A percentile compares a stretch with the other conserved stretches of the same genome.
These are phyloP conservation scores for Theobroma cacao DNA, from an alignment of 345 rosid genomes.

Conservation along the genomic window DNA sequence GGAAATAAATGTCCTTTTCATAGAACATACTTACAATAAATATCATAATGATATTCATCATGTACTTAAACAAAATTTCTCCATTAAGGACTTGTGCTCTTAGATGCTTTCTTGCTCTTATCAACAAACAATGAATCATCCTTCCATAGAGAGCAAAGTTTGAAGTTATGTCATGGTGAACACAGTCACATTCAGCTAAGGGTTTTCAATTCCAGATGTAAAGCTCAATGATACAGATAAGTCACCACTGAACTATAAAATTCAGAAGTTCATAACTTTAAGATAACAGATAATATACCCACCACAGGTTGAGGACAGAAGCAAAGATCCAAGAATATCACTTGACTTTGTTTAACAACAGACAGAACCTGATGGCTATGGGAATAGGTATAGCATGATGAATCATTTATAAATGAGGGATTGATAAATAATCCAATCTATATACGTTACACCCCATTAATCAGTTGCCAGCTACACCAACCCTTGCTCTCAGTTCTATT, in stretches of 20 bases:
- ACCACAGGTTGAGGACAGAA: background rate
- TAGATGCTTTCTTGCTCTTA: background rate
- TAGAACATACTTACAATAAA: background rate
- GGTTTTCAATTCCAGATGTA: background rate
- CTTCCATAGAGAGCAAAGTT: slow-evolving; percentile 1
- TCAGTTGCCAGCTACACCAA: background rate
- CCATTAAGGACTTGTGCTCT: background rate
- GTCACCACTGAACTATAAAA: background rate
- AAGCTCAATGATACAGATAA: background rate
- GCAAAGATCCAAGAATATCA: background rate
- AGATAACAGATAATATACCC: background rate
- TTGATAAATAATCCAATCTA: background rate
- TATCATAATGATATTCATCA: background rate
- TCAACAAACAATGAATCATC: background rate
- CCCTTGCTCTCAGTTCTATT: background rate
- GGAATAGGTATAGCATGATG: background rate
- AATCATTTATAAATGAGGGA: background rate
- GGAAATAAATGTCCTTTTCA: background rate
- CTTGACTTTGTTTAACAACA: background rate
- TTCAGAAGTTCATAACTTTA: background rate
- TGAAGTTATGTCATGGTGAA: background rate
- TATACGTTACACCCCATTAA: background rate
- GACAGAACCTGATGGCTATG: background rate
- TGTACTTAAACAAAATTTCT: background rate
- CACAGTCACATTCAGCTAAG: background rate